A percentile compares a stretch with the other conserved stretches of the same genome.
These are phyloP conservation scores for Eutypella sp. DNA, from an alignment of 2,329 filamentous ascomycete species.

Conservation along the genomic window DNA sequence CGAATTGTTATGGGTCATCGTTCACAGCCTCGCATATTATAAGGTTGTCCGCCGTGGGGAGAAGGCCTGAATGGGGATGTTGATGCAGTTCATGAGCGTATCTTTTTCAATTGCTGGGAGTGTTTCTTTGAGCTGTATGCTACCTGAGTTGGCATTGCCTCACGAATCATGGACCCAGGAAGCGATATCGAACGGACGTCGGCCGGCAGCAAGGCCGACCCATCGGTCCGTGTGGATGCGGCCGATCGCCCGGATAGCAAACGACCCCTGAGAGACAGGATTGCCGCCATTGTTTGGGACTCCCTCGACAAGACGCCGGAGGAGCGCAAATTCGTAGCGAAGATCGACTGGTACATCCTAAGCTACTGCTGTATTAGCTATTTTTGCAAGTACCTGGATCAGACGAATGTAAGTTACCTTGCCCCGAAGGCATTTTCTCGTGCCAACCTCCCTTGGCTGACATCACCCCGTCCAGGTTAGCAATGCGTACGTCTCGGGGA, in stretches of 20 bases:
- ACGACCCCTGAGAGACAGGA: neutral
- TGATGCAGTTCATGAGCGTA: too few species aligned
- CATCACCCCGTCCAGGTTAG: conserved; percentile 23
- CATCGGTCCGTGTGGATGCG: neutral
- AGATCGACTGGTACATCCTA: conserved; percentile 31
- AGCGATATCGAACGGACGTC: neutral
- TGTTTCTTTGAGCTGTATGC: too few species aligned
- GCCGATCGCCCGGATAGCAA: neutral
- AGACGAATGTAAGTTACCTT: conserved; percentile 21
- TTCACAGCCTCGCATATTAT: neutral
- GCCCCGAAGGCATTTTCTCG: neutral
- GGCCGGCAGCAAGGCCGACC: neutral
- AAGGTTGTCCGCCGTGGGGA: neutral
- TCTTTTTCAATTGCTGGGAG: too few species aligned
- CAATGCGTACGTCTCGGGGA: conserved; percentile 45
- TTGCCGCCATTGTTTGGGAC: conserved; percentile 24
- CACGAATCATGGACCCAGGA: neutral
- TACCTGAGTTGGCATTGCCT: too few species aligned
- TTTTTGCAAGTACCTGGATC: conserved; percentile 35
- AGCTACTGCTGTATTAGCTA: conserved; percentile 32
- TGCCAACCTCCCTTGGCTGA: neutral
- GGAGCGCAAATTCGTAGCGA: conserved; percentile 27
- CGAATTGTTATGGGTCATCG: neutral
- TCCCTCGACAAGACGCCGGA: conserved; percentile 28
- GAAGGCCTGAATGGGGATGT: neutral